A percentile compares a stretch with the other conserved stretches of the same genome.
phyloP scores from a whole-genome alignment of 768 basidiomycete genomes.

The Rhodosporidiobolus odoratus region DNA sequence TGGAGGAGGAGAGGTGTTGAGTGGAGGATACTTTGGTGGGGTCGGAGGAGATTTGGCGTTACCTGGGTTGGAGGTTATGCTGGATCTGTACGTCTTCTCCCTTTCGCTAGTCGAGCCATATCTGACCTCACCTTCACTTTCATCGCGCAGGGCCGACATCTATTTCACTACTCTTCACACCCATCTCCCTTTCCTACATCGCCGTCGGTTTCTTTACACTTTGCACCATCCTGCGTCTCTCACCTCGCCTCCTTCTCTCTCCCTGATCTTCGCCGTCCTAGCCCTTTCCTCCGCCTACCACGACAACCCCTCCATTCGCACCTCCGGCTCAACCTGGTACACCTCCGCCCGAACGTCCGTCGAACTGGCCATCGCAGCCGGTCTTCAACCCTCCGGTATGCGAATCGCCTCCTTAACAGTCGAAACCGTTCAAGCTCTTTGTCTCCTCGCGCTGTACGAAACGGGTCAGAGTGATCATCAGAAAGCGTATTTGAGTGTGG shows the following conservation, averaged over 20 bases:
- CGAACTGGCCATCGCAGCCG: conserved; percentile 25
- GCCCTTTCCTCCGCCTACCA: conserved; percentile 28
- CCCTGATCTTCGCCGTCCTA: conserved; percentile 34
- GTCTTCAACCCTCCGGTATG: not conserved
- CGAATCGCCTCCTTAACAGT: conserved; percentile 17
- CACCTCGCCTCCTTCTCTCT: conserved; percentile 22
- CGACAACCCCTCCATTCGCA: conserved; percentile 15
- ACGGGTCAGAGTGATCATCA: conserved; percentile 37
- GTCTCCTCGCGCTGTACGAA: conserved; percentile 25
- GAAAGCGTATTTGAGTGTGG: conserved; percentile 33
- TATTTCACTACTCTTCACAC: conserved; percentile 33
- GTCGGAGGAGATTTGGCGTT: conserved; percentile 11
- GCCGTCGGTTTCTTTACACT: conserved; percentile 36
- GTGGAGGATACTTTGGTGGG: no score
- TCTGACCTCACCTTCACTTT: not conserved
- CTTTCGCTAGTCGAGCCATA: not conserved
- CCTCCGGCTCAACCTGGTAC: conserved; percentile 16
- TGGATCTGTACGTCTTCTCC: conserved; percentile 23
- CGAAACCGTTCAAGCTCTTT: conserved; percentile 35
- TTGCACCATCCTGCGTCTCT: conserved; percentile 26
- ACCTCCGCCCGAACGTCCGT: conserved; percentile 16
- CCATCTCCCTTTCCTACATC: conserved; percentile 37
- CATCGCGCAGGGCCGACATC: conserved; percentile 21
- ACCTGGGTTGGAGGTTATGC: conserved; percentile 26
- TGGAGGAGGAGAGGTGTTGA: not conserved